A percentile compares a stretch with the other conserved stretches of the same genome.
These are phyloP conservation scores for Thraustotheca clavata DNA, from an alignment of 352 stramenopile genomes.

Conservation along the genomic window DNA sequence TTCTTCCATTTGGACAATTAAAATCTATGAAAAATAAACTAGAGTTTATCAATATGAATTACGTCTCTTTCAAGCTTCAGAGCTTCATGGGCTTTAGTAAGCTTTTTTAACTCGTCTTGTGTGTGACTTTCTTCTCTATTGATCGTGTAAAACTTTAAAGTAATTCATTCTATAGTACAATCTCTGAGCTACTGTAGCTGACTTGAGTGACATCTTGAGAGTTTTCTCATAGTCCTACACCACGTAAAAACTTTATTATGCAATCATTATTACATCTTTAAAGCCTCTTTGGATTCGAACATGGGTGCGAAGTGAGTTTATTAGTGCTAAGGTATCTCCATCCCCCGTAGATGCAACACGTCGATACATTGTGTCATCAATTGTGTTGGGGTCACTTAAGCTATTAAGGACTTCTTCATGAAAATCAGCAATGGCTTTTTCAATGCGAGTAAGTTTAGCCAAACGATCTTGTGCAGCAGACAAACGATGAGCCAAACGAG, in stretches of 20 bases:
- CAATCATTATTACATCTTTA: conserved; percentile 32
- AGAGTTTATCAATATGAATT: background rate
- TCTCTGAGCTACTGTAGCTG: conserved; percentile 30
- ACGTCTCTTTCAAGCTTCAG: background rate
- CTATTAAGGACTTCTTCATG: conserved; percentile 50
- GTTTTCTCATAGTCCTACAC: conserved; percentile 30
- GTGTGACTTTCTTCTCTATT: background rate
- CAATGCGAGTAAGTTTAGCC: conserved; percentile 49
- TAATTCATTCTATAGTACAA: background rate
- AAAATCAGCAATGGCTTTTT: conserved; percentile 57
- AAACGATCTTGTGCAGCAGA: conserved; percentile 56
- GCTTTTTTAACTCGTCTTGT: background rate
- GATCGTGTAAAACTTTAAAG: background rate
- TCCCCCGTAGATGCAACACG: background rate
- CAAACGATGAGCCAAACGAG: conserved; percentile 53
- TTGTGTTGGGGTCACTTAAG: conserved; percentile 27
- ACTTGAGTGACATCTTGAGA: conserved; percentile 20
- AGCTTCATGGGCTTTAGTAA: background rate
- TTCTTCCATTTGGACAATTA: conserved; percentile 6
- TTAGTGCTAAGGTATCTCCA: conserved; percentile 32
- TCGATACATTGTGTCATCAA: background rate
- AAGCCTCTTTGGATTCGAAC: conserved; percentile 51
- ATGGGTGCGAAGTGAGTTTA: conserved; percentile 60
- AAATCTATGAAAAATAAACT: conserved; percentile 6
- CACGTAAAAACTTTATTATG: background rate